Percentiles rank a stretch among this genome's conserved stretches.
These are phyloP conservation scores for Butyriboletus loyo DNA, from an alignment of 768 basidiomycete genomes.

Conservation along the genomic window DNA sequence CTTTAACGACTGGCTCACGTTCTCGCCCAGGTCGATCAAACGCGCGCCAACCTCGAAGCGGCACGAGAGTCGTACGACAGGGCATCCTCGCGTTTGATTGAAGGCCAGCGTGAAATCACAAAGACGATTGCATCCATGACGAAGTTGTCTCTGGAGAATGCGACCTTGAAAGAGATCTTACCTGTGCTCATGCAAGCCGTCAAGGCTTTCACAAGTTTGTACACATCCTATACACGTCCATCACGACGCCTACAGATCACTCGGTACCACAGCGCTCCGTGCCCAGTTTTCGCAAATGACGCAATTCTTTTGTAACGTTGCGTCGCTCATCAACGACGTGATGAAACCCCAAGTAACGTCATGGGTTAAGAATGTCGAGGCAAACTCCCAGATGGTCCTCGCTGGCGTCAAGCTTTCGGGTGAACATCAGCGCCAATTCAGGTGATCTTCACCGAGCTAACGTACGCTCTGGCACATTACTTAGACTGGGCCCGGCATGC, in stretches of 20 bases:
- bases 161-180: constrained; percentile 15
- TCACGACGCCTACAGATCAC: neutral
- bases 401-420: constrained; percentile 17
- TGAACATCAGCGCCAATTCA: neutral
- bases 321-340: constrained; percentile 19
- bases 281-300: constrained; percentile 20
- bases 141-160: constrained; percentile 18
- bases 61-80: constrained; percentile 16
- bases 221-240: neutral
- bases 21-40: constrained; percentile 15
- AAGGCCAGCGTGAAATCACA: constrained; percentile 18
- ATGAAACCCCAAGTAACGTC: constrained; percentile 19
- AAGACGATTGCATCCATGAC: constrained; percentile 20
- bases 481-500: constrained; percentile 15
- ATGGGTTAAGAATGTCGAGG: constrained; percentile 13
- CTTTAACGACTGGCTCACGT: neutral
- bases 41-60: constrained; percentile 18
- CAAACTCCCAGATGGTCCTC: constrained; percentile 16
- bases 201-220: constrained; percentile 14
- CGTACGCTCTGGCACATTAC: neutral
- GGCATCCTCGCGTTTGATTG: constrained; percentile 10
- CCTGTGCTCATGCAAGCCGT: constrained; percentile 18
- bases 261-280: constrained; percentile 6
- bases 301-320: constrained; percentile 15
- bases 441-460: neutral